These are phyloP conservation scores for Kazachstania psychrophila DNA, from an alignment of 805 yeast genomes.

Conservation along the genomic window DNA sequence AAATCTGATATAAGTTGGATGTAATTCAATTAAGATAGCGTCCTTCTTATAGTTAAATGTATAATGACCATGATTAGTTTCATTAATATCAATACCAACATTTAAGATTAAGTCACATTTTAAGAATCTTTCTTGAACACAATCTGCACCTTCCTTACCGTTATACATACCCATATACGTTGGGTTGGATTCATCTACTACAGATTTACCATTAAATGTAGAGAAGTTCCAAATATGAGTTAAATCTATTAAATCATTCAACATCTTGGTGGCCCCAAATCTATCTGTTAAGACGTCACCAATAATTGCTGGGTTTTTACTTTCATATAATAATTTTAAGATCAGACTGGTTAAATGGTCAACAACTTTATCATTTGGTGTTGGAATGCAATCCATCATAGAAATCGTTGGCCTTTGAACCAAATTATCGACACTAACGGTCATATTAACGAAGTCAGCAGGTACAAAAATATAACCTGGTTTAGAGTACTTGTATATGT, in stretches of 20 bases:
- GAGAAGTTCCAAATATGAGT: slow-evolving; percentile 46
- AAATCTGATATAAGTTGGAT: slow-evolving; percentile 45
- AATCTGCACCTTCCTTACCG: slow-evolving; percentile 47
- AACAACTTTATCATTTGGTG: slow-evolving; percentile 3
- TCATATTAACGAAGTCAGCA: slow-evolving; percentile 47
- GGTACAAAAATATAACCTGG: slow-evolving; percentile 85
- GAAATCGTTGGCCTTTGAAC: slow-evolving; percentile 11
- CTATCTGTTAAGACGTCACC: slow-evolving; percentile 67
- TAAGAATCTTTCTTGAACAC: slow-evolving; percentile 41
- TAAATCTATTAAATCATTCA: slow-evolving; percentile 39
- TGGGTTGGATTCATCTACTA: slow-evolving; percentile 58
- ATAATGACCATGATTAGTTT: slow-evolving; percentile 61
- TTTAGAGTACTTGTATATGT: slow-evolving; percentile 47
- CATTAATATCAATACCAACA: slow-evolving; percentile 61
- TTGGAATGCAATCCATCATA: slow-evolving; percentile 8
- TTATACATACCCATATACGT: slow-evolving; percentile 64
- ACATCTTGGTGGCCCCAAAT: slow-evolving; percentile 37
- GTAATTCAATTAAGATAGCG: slow-evolving; percentile 38
- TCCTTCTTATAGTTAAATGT: slow-evolving; percentile 38
- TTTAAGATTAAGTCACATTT: slow-evolving; percentile 59
- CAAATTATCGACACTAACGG: slow-evolving; percentile 16
- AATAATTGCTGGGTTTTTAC: slow-evolving; percentile 54
- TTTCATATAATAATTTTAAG: slow-evolving; percentile 40
- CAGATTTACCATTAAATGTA: slow-evolving; percentile 62
- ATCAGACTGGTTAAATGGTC: slow-evolving; percentile 37